Evolutionary conservation across 2,329 filamentous ascomycete genomes (phyloP), one percentile per base, ranked within the genome.

Genomic region (Cladobotryum protrusum): DNA sequence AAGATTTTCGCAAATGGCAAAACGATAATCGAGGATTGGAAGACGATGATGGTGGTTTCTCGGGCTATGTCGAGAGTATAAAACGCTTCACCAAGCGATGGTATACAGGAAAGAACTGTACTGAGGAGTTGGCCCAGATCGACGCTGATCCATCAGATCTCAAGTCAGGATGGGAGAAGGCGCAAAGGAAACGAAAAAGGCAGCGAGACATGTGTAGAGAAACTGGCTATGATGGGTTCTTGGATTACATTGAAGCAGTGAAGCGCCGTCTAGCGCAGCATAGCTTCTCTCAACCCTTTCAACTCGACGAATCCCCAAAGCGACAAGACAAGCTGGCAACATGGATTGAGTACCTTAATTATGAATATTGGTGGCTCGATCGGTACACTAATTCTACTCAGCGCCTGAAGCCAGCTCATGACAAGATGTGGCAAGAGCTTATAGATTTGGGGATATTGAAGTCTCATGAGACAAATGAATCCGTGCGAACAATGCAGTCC

Each of bases 341-440:
- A 11, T 69, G 65, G 67, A 66, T 68, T 48, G 66, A 70, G 52
- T 70, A 65, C 54, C 61, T 70, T 18, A 54, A 49, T 41, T 69
- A 56, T 47, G 55, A 63, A 51, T 56, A 60, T 50, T 57, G 54
- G 56, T 58, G 57, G 54, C 49, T 57, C n/a, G 56, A 58, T 37
- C 42, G 45, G 32, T 59, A 61, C 43, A 51, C 47, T n/a, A 49
- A 41, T 13, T 33, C 41, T 37, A 39, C 62, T 20, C 49, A 63
- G 50, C 52, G 53, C 6, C 52, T 53, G 6, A 52, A 61, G 57
- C 53, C 37, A 44, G 29, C 54, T 4, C 57, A 63, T 41, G 60
- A 68, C 45, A 52, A 29, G 11, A 8, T 9, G 2, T 29, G 24
- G 24, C 24, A 29, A 29, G 24, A 29, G 24, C 24, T 29, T 29